Evolutionary conservation across 768 basidiomycete species (phyloP), one percentile per base, ranked within the genome.

Genomic region (Ramaria sp.): DNA sequence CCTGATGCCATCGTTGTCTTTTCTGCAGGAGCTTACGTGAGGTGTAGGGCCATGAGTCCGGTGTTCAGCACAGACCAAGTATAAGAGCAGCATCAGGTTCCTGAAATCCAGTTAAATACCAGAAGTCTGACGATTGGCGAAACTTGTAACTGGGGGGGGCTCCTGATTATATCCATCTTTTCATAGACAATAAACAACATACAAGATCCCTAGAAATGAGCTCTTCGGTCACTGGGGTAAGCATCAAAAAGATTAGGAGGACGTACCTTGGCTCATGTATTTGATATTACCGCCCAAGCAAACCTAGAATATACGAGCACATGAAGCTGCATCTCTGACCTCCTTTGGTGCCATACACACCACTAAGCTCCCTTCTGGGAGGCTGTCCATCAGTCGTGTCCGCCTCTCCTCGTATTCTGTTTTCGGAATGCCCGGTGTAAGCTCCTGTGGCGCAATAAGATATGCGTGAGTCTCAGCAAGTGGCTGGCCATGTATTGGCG

Each of bases 101-200:
- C 55, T 91, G 81, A 62, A 96, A 96, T 10, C 96, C 96, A 0
- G 96, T 96, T 13, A 99, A 73, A 66, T 99, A 98, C 86, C 86
- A 91, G 65, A 94, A 89, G 67, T 95, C 85, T 36, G 88, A 91
- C 0, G 81, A 81, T 68, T 95, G 95, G 22, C 95, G 81, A 64
- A 89, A 96, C 66, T 93, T 93, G 75, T 97, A 96, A 67, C 94
- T 98, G 64, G 32, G 48, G 7, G 18, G 15, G 1, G 2, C 32
- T 44, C 36, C 36, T 48, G 53, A 45, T 62, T 58, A 56, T 41
- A 52, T 22, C 58, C 25, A 54, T 27, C 39, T 24, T 18, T 22
- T 10, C 20, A 34, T 28, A 45, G 60, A 45, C 47, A 30, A 50
- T 41, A 48, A 34, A 22, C 53, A 25, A 69, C 86, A 71, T 67